phyloP scores from a whole-genome alignment of 2,329 filamentous ascomycete species.

The Anisogramma anomala region DNA sequence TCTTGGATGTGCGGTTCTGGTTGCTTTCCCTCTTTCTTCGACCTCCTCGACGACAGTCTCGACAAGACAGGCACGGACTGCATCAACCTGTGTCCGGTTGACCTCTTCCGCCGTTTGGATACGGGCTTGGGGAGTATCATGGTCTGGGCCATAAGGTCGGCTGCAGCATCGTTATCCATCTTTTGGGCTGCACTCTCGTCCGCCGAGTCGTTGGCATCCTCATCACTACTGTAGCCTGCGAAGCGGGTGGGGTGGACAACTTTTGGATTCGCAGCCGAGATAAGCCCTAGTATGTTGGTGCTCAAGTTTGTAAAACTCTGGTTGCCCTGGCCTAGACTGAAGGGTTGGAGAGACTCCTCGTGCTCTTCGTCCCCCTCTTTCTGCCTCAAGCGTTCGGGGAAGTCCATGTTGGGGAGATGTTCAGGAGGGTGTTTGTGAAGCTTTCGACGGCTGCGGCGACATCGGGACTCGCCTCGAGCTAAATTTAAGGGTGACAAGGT shows the following conservation, averaged over 20 bases:
- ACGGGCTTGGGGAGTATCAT: conserved; percentile 24
- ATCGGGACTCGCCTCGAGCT: conserved; percentile 26
- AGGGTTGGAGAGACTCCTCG: conserved; percentile 36
- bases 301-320: conserved; percentile 60
- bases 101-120: conserved; percentile 26
- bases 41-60: conserved; percentile 28
- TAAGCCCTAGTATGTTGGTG: conserved; percentile 87
- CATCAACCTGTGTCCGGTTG: conserved; percentile 55
- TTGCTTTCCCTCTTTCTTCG: conserved; percentile 31
- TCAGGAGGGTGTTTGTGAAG: conserved; percentile 29
- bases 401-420: conserved; percentile 31
- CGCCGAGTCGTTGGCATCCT: conserved; percentile 43
- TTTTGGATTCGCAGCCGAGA: conserved; percentile 74
- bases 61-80: conserved; percentile 53
- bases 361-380: conserved; percentile 35
- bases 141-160: conserved; percentile 27
- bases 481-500: conserved; percentile 14
- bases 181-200: conserved; percentile 18
- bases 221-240: conserved; percentile 69
- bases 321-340: conserved; percentile 34
- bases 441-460: conserved; percentile 29
- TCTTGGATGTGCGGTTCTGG: conserved; percentile 27
- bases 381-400: conserved; percentile 42
- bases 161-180: conserved; percentile 6
- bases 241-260: conserved; percentile 75